These are phyloP conservation scores for Phytopythium ostracodes DNA, from an alignment of 352 stramenopile species.

Conservation along the genomic window DNA sequence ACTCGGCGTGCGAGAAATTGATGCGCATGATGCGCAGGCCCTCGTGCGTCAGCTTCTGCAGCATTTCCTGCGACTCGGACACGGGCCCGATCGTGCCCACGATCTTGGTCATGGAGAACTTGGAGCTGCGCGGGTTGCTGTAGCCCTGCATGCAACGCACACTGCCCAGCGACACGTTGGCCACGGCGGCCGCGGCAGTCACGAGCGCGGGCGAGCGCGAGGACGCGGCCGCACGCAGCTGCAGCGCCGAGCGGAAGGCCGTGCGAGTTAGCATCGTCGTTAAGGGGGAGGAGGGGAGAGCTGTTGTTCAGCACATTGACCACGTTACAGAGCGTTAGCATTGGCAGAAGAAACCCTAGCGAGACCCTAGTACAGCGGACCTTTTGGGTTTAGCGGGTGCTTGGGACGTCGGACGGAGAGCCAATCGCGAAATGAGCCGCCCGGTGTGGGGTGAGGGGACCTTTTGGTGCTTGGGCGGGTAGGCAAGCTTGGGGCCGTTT, in stretches of 20 bases:
- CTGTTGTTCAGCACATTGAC: not conserved
- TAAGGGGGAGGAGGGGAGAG: not conserved
- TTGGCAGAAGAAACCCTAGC: too few species aligned
- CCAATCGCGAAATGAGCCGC: slow-evolving; percentile 2
- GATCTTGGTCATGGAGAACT: slow-evolving; percentile 92
- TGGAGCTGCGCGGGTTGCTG: slow-evolving; percentile 74
- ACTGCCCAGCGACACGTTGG: slow-evolving; percentile 13
- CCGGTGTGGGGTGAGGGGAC: too few species aligned
- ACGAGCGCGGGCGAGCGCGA: slow-evolving; percentile 22
- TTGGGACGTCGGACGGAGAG: not conserved
- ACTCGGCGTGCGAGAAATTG: slow-evolving; percentile 95
- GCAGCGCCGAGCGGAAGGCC: slow-evolving; percentile 6
- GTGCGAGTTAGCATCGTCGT: slow-evolving; percentile 4
- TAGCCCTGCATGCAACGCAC: slow-evolving; percentile 37
- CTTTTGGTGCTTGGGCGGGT: slow-evolving; percentile 5
- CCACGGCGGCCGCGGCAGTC: slow-evolving; percentile 11
- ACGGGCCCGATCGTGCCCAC: slow-evolving; percentile 92
- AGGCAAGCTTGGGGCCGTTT: not conserved
- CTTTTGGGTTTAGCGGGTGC: not conserved
- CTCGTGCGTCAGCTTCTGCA: slow-evolving; percentile 80
- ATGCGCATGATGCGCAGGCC: slow-evolving; percentile 92
- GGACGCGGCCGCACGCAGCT: not conserved
- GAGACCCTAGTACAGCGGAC: not conserved
- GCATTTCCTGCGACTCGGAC: slow-evolving; percentile 69
- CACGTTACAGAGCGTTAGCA: not conserved